phyloP scores from a whole-genome alignment of 139 green algal species.

The Nannochloris sp. region DNA sequence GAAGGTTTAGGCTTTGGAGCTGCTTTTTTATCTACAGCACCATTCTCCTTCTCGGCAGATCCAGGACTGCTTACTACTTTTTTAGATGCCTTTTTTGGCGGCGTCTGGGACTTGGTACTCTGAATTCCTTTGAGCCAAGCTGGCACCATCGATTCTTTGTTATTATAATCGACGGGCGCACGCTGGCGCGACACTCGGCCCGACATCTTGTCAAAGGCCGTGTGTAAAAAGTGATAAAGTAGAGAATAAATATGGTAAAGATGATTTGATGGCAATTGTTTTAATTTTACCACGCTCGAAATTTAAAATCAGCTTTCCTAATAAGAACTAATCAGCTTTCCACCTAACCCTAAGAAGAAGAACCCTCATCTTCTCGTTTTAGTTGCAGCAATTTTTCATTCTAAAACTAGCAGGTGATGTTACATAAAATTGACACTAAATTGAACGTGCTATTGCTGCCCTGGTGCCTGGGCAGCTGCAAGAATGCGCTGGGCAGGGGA shows the following conservation, averaged over 20 bases:
- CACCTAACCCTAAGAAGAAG: too few relatives aligned
- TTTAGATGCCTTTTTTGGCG: background rate
- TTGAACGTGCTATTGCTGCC: too few relatives aligned
- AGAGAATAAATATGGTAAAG: background rate
- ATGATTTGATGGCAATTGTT: too few relatives aligned
- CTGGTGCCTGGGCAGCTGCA: background rate
- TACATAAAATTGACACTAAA: too few relatives aligned
- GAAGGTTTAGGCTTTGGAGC: background rate
- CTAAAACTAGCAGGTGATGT: too few relatives aligned
- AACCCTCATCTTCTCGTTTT: too few relatives aligned
- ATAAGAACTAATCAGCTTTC: too few relatives aligned
- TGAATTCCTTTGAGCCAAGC: slow-evolving; percentile 7
- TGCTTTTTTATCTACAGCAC: background rate
- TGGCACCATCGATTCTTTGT: slow-evolving; percentile 10
- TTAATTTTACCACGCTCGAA: too few relatives aligned
- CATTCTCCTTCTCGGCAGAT: background rate
- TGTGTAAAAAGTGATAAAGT: background rate
- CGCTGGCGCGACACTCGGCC: background rate
- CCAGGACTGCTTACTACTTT: slow-evolving; percentile 1
- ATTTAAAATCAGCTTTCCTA: too few relatives aligned
- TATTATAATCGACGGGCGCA: slow-evolving; percentile 6
- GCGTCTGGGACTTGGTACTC: background rate
- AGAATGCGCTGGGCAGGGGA: background rate
- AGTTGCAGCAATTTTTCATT: too few relatives aligned
- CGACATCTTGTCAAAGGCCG: background rate